These are phyloP conservation scores for Aspergillus texensis DNA, from an alignment of 2,329 filamentous ascomycete genomes.

Conservation along the genomic window DNA sequence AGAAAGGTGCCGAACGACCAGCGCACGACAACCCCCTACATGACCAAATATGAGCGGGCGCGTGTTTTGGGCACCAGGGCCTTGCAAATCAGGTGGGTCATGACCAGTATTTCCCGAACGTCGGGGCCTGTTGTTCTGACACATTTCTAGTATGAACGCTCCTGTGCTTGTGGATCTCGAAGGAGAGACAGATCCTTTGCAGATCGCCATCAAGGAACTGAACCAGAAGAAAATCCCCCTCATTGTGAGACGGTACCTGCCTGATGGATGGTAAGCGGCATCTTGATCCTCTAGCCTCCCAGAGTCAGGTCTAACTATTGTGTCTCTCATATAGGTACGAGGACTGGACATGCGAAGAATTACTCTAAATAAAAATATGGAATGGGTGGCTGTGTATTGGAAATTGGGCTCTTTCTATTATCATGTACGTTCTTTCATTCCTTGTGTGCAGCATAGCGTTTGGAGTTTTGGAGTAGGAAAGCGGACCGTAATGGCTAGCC, in stretches of 20 bases:
- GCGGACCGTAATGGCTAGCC: constrained; percentile 14
- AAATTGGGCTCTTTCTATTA: constrained; percentile 24
- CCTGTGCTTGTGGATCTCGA: constrained; percentile 95
- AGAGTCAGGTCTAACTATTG: constrained; percentile 14
- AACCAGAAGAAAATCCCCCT: constrained; percentile 98
- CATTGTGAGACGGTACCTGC: constrained; percentile 91
- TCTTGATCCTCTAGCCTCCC: background rate
- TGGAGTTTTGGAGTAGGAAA: constrained; percentile 40
- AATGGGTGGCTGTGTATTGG: constrained; percentile 20
- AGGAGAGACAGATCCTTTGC: constrained; percentile 94
- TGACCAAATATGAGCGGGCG: constrained; percentile 98
- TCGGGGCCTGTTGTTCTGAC: constrained; percentile 3
- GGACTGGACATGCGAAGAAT: constrained; percentile 98
- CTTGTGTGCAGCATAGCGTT: constrained; percentile 43
- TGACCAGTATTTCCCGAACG: background rate
- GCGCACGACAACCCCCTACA: constrained; percentile 91
- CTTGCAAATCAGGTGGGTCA: constrained; percentile 84
- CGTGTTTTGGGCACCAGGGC: constrained; percentile 91
- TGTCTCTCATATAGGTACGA: constrained; percentile 70
- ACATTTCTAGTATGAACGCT: constrained; percentile 79
- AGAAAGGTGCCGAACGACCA: constrained; percentile 91
- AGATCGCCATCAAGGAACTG: constrained; percentile 97
- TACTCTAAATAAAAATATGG: constrained; percentile 57
- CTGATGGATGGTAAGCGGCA: constrained; percentile 81
- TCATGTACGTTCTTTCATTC: constrained; percentile 23